Base-by-base conservation (phyloP, 176 grass and related monocot species). In the Phoenix dactylifera region DNA sequence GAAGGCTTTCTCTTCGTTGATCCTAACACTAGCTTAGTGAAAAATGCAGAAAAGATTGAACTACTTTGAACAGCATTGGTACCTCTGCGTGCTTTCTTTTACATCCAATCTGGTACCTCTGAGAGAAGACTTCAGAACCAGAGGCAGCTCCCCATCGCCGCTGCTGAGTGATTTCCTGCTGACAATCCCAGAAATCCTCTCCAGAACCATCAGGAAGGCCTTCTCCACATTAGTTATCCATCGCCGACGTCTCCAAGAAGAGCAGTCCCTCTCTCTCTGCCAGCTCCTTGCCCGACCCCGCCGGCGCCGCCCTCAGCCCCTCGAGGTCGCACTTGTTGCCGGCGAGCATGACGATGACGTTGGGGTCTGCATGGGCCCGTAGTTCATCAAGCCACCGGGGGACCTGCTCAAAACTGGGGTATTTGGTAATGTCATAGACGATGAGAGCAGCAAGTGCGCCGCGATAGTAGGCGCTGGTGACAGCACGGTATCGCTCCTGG, bases 401-500 rank as follows among this genome's bases (percentile, higher is more conserved):
- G 7, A 62, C 9, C 29, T 62, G 59, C 18, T 62, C 30, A n/a
- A 62, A 62, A 26, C 29, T 44, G 6, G 59, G 7, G n/a, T 62
- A 19, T 18, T 62, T 62, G 28, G 30, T 44, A 7, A 62, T 20
- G 59, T 62, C 59, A 18, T 62, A 62, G n/a, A 62, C n/a, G 28
- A 62, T 20, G 59, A 62, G 59, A 28, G 59, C 59, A 6, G 30
- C 59, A 4, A 62, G n/a, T 1, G 59, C 59, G 3, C 59, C 59
- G 10, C 60, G 60, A n/a, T 62, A 49, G 32, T 62, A 62, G 32
- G 60, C 32, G 60, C 18, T 19, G 30, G 60, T 62, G 35, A 44
- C 3, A 9, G 35, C 35, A 3, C 35, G 35, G 35, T 14, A 44
- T 3, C 35, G 35, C 69, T 95, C 90, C 76, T 95, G 90, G 0